Base-by-base conservation (phyloP, 1,284 basidiomycete genomes). In the Trichosporon ovoides region DNA sequence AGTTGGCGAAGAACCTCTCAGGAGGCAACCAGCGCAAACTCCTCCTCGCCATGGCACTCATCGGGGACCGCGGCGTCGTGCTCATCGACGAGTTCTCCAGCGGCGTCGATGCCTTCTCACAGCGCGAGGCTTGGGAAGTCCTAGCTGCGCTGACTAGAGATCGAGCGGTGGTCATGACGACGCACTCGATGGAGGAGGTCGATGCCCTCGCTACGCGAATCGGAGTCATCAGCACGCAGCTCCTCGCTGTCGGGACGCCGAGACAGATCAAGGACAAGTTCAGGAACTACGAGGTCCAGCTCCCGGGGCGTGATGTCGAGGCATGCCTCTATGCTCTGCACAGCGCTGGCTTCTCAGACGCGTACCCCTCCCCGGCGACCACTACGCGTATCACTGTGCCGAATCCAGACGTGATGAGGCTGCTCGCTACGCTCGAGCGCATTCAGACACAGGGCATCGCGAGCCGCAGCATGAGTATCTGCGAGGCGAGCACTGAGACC, bases 21-120 rank as follows among this genome's bases (percentile, higher is more conserved):
- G 87, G 89, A 0, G 88, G 89, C 0, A 91, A 89, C 66, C 87
- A 89, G 67, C 81, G 89, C 46, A 91, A 91, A 68, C 74, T 91
- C 18, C 81, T 86, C 0, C 78, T 91, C 19, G 87, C 87, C 3
- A 89, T 90, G 61, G 85, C 88, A 6, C 79, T 91, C 19, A 87
- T 90, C 19, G 88, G 87, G 3, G 89, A 90, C 67, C 87, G 88
- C 0, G 78, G 85, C 2, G 87, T 90, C 10, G 77, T 91, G 3
- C 80, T 90, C 38, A 87, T 91, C 46, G 89, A 91, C 67, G 88
- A 91, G 71, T 89, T 89, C 69, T 88, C 86, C 2, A 88, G 87
- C 1, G 89, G 89, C 5, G 84, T 90, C 22, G 89, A 90, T 70
- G 85, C 88, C 3, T 88, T 85, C 75, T 88, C 86, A 80, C 90